Conservation (phyloP, 257 asterid species). For the Ehretia macrophylla region DNA sequence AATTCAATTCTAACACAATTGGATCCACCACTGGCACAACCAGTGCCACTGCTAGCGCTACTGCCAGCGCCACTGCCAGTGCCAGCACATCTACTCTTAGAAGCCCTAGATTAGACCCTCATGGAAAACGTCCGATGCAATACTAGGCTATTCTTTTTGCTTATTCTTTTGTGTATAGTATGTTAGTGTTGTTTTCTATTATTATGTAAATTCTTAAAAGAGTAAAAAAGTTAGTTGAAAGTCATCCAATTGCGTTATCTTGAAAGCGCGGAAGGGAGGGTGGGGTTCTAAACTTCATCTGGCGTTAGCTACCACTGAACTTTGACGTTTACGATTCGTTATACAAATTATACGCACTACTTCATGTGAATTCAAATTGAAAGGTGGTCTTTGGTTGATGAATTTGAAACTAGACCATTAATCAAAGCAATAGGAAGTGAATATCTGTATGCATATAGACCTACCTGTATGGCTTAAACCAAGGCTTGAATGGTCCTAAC, state of each 20-base stretch:
- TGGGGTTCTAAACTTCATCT: no score
- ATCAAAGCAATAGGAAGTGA: no score
- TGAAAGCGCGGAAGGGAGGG: background rate
- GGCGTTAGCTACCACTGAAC: no score
- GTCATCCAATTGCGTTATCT: background rate
- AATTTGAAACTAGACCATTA: no score
- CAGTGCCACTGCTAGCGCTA: conserved; percentile 37
- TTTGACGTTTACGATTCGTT: no score
- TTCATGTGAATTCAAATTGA: no score
- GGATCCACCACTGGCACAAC: conserved; percentile 40
- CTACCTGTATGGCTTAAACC: no score
- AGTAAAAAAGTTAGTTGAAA: no score
- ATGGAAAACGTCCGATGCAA: conserved; percentile 49
- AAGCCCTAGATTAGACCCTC: conserved; percentile 32
- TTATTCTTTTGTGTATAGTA: conserved; percentile 17
- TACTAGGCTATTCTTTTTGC: conserved; percentile 21
- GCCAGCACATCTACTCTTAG: conserved; percentile 31
- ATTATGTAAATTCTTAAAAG: background rate
- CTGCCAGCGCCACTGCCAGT: conserved; percentile 33
- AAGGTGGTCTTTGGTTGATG: no score
- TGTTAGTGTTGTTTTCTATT: conserved; percentile 5
- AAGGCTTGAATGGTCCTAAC: no score
- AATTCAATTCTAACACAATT: conserved; percentile 34
- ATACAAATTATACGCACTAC: no score
- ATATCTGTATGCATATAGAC: no score